Evolutionary conservation across 768 basidiomycete species (phyloP), one percentile per base, ranked within the genome.

Genomic region (Cantharellus anzutake): DNA sequence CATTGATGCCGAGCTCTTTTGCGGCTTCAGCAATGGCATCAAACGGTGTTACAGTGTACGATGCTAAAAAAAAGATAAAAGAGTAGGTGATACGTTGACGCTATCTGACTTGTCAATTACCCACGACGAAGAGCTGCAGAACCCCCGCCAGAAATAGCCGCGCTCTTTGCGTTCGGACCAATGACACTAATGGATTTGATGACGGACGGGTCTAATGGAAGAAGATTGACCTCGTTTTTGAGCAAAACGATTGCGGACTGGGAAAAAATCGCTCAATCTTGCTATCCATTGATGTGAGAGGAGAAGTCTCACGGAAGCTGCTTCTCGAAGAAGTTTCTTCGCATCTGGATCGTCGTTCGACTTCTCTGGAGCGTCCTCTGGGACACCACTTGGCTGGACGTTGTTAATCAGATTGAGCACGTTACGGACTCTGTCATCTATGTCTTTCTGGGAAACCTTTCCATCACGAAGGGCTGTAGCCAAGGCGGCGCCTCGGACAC

Each of bases 91-190:
- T 1, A 48, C 44, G 44, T 48, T 29, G 29, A 48, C 29, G 20
- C 29, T 11, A 48, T 48, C 29, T 48, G 11, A 11, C 11, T 11
- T 11, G 44, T 48, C 11, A 11, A 29, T 48, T 48, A 29, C 44
- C 11, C 11, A 48, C 44, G 72, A 61, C 80, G 83, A 58, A 90
- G 73, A 2, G 71, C 68, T 4, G 82, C 81, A 5, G 84, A 83
- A 41, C 86, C 86, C 41, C 86, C 87, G 7, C 83, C 83, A 29
- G 83, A 86, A 51, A 85, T 79, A 3, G 84, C 73, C 42, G 76
- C 69, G 56, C 76, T 79, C 67, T 78, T 78, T 50, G 79, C 80
- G 67, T 84, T 85, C 2, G 83, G 81, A 0, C 83, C 83, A 59
- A 85, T 80, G 53, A 85, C 71, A 3, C 80, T 81, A 48, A 87